Evolutionary conservation across 2,329 filamentous ascomycete species (phyloP), one percentile per base, ranked within the genome.

Genomic region (Pseudogymnoascus sp.): DNA sequence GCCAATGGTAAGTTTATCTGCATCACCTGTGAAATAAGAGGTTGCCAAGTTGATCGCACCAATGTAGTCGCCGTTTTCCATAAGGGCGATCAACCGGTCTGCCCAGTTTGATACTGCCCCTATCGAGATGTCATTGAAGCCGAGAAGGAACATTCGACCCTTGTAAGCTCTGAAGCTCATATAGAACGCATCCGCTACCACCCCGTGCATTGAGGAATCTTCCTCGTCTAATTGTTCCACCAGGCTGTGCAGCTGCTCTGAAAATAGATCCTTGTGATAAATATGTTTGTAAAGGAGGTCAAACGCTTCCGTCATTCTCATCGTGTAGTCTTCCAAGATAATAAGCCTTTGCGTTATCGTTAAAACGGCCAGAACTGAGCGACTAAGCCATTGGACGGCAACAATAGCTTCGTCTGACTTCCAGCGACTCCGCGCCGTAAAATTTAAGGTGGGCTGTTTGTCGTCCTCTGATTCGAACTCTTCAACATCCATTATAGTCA

Each of bases 91-190:
- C 16, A 99, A 78, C 39, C 94, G 82, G 73, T 99, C 94, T 2
- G 94, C 93, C 94, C 94, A 99, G 67, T 99, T 99, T 0, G 94
- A 97, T 34, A 99, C 76, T 4, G 89, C 89, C 1, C 94, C 94
- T 57, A 97, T 90, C 0, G 91, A 90, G 39, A 97, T 79, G 70
- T 97, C 93, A 70, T 93, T 94, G 75, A 93, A 92, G n/a, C 94
- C 92, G 7, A 99, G 79, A 3, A 97, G 77, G 70, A 99, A 99
- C 35, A 97, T 79, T 30, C 93, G 84, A 4, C 94, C 92, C 73
- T 97, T 99, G 76, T 97, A 99, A 3, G 91, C 83, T 69, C 90
- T 91, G 74, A 97, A 93, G 73, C 93, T 97, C 91, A 97, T 97
- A 71, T 93, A 93, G 68, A 97, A 99, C 0, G 92, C 94, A 78